phyloP scores from a whole-genome alignment of 2,329 filamentous ascomycete species.

The Neocatenulostroma microsporum region DNA sequence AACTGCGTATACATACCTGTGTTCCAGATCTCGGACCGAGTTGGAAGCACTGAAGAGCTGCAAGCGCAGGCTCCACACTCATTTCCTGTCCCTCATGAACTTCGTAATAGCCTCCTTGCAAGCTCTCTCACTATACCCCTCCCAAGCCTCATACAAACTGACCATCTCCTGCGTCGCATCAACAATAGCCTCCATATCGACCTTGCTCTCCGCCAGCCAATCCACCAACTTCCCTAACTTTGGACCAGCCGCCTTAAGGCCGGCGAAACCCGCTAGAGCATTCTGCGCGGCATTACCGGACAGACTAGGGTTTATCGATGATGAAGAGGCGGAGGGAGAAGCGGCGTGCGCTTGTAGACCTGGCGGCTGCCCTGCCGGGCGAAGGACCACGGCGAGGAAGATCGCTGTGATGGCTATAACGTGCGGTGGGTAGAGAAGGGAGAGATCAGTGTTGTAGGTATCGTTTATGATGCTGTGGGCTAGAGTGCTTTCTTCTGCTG shows the following conservation, averaged over 20 bases:
- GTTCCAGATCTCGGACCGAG: no score
- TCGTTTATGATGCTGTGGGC: constrained; percentile 85
- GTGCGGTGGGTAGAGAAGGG: constrained; percentile 77
- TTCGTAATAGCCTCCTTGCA: constrained; percentile 57
- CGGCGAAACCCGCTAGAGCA: constrained; percentile 27
- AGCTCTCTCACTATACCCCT: constrained; percentile 57
- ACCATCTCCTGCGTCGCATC: constrained; percentile 89
- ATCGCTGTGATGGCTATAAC: constrained; percentile 80
- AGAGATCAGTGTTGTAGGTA: constrained; percentile 86
- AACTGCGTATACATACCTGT: no score
- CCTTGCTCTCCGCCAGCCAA: constrained; percentile 78
- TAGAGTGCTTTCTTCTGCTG: constrained; percentile 68
- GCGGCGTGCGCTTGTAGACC: constrained; percentile 38
- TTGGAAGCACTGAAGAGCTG: no score
- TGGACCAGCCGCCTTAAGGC: constrained; percentile 30
- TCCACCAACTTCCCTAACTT: constrained; percentile 51
- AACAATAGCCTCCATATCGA: constrained; percentile 77
- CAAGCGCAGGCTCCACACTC: no score
- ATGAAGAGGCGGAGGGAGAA: constrained; percentile 23
- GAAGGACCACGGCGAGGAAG: constrained; percentile 73
- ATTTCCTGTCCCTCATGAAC: constrained; percentile 40
- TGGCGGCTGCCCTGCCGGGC: constrained; percentile 49
- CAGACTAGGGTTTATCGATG: no score
- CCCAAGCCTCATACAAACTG: constrained; percentile 74
- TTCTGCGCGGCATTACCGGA: constrained; percentile 27